Evolutionary conservation across 1,284 basidiomycete species (phyloP).

Genomic region (Ganoderma lucidum): DNA sequence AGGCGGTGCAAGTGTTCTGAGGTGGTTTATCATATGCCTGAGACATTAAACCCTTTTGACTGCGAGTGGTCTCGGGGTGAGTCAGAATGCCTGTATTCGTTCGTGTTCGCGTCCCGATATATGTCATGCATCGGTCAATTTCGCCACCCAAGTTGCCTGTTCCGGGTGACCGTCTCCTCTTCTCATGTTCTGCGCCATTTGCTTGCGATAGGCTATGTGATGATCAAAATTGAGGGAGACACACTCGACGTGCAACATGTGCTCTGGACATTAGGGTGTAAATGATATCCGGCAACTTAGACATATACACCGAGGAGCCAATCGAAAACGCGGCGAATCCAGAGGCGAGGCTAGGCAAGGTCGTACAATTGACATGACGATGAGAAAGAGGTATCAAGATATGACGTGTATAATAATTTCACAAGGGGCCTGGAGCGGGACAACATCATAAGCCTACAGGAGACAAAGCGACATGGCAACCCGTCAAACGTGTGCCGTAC

Average conservation of each 20-base stretch:
- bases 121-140: constrained; percentile 10
- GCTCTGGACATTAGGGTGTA: constrained; percentile 23
- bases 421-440: constrained; percentile 17
- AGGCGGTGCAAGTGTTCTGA: constrained; percentile 28
- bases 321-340: constrained; percentile 11
- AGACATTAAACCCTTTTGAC: constrained; percentile 15
- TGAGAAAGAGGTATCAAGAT: constrained; percentile 24
- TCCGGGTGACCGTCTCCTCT: constrained; percentile 14
- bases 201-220: constrained; percentile 23
- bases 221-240: constrained; percentile 29
- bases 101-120: constrained; percentile 12
- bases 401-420: constrained; percentile 28
- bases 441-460: constrained; percentile 20
- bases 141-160: constrained; percentile 25
- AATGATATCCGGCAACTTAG: constrained; percentile 21
- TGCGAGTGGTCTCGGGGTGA: constrained; percentile 21
- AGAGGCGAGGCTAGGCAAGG: constrained; percentile 18
- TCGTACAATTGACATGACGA: constrained; percentile 16
- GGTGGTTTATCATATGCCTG: constrained; percentile 29
- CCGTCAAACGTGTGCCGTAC: constrained; percentile 28
- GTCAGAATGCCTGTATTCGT: constrained; percentile 20
- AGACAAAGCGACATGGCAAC: constrained; percentile 23
- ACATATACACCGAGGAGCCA: constrained; percentile 29
- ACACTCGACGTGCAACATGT: constrained; percentile 14
- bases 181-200: constrained; percentile 16